Conservation (phyloP, 345 rosid genomes). For the Ricinus communis region DNA sequence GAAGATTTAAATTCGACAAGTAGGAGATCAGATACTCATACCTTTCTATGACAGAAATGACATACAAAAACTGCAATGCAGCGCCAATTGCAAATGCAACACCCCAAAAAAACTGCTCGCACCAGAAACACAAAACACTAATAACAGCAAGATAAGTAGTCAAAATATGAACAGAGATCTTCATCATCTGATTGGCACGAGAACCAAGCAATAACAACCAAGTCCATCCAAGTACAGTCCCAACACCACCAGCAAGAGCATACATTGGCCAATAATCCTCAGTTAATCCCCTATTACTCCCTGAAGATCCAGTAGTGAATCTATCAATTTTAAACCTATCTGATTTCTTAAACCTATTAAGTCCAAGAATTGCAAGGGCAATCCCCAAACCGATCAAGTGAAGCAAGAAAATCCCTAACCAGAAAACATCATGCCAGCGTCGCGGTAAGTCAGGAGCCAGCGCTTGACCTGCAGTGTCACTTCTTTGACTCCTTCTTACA, state of each 20-base stretch:
- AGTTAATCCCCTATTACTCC: constrained; percentile 51
- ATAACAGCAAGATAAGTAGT: constrained; percentile 88
- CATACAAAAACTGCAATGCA: constrained; percentile 88
- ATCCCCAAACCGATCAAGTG: constrained; percentile 68
- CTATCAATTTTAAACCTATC: constrained; percentile 79
- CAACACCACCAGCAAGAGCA: constrained; percentile 78
- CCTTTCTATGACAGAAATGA: constrained; percentile 96
- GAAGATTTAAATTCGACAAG: neutral
- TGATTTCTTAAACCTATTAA: constrained; percentile 62
- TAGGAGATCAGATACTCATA: constrained; percentile 22
- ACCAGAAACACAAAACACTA: constrained; percentile 93
- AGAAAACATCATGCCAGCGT: constrained; percentile 88
- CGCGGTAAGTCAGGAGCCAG: constrained; percentile 48
- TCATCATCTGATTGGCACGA: constrained; percentile 77
- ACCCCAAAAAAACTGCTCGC: constrained; percentile 63
- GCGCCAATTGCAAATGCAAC: constrained; percentile 79
- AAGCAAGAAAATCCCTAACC: constrained; percentile 71
- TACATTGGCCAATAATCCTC: constrained; percentile 93
- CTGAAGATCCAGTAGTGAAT: constrained; percentile 44
- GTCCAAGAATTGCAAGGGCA: constrained; percentile 62
- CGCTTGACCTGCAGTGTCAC: constrained; percentile 46
- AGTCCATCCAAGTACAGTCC: constrained; percentile 64
- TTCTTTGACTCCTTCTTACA: constrained; percentile 61
- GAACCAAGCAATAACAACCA: constrained; percentile 84
- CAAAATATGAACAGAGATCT: constrained; percentile 83